Base-by-base conservation (phyloP, 2,329 filamentous ascomycete species). In the Falciphora oryzae region DNA sequence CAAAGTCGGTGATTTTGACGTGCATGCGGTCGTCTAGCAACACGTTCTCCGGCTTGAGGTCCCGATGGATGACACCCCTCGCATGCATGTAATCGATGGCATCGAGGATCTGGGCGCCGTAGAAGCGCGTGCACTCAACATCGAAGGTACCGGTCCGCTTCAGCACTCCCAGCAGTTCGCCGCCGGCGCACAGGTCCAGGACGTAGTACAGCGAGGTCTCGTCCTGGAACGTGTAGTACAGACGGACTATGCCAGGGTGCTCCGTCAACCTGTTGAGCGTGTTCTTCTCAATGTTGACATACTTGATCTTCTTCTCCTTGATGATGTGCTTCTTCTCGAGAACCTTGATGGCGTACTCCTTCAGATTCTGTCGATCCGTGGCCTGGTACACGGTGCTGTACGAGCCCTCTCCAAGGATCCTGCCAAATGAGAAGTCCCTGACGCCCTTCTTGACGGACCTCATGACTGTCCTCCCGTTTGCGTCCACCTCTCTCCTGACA, bases 271-370 rank as follows among this genome's bases (percentile, higher is more conserved):
- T 89, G 74, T 99, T 99, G 65, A 99, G 82, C 0, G 95, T 98
- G 77, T 99, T 94, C 79, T 97, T 97, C 77, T 99, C 95, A 71
- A 99, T 99, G 77, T 98, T 99, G 77, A 99, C 95, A 73, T 99
- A 99, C 82, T 99, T 99, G 73, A 99, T 96, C 83, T 99, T 99
- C 78, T 97, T 98, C 79, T 99, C 95, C 78, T 98, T 99, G 82
- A 99, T 99, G 73, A 99, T 99, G 76, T 99, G 95, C 72, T 93
- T 87, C 79, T 99, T 99, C 78, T 99, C 95, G 60, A 99, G 85
- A 22, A 99, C 94, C 76, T 99, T 99, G 78, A 99, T 93, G 31
- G 95, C 95, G 73, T 98, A 98, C 75, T 99, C 94, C 72, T 96
- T 96, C 65, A 96, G 80, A 1, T 92, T 97, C 76, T 97, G 92